These are phyloP conservation scores for Mycena rebaudengoi DNA, from an alignment of 768 basidiomycete species.

Conservation along the genomic window DNA sequence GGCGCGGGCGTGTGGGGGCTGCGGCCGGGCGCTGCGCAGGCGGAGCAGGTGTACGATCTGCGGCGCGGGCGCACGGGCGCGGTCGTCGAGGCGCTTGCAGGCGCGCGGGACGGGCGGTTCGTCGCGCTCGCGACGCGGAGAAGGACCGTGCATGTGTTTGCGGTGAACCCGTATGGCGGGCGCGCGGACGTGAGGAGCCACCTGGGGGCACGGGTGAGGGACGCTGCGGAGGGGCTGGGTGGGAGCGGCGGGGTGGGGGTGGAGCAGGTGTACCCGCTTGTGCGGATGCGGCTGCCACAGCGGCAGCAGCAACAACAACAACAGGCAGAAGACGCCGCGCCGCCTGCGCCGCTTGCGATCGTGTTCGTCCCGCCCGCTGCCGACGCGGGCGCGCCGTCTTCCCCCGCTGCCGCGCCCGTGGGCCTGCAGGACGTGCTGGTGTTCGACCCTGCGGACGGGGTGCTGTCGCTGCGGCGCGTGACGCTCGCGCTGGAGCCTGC, in stretches of 20 bases:
- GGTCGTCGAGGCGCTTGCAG: conserved; percentile 7
- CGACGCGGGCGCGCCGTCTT: not conserved
- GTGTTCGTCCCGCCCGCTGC: conserved; percentile 57
- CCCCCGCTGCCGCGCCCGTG: conserved; percentile 10
- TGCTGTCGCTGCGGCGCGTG: conserved; percentile 60
- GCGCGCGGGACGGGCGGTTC: conserved; percentile 10
- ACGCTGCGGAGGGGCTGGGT: conserved; percentile 37
- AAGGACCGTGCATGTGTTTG: conserved; percentile 40
- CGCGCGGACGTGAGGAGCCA: conserved; percentile 69
- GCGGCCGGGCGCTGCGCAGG: not conserved
- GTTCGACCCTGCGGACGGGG: conserved; percentile 68
- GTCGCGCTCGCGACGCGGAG: conserved; percentile 10
- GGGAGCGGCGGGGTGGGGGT: not conserved
- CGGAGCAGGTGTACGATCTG: conserved; percentile 16
- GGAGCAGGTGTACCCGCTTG: conserved; percentile 64
- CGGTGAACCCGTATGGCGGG: conserved; percentile 81
- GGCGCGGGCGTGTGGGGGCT: conserved; percentile 20
- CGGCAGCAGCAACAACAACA: not conserved
- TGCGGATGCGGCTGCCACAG: conserved; percentile 53
- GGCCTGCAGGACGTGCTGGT: conserved; percentile 74
- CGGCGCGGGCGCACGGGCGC: conserved; percentile 25
- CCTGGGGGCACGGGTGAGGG: conserved; percentile 63
- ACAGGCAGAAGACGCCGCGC: not conserved
- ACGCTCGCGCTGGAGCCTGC: conserved; percentile 55
- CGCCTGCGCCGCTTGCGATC: conserved; percentile 59